Conservation (phyloP, 1,284 basidiomycete genomes). For the Ustilago cynodontis region DNA sequence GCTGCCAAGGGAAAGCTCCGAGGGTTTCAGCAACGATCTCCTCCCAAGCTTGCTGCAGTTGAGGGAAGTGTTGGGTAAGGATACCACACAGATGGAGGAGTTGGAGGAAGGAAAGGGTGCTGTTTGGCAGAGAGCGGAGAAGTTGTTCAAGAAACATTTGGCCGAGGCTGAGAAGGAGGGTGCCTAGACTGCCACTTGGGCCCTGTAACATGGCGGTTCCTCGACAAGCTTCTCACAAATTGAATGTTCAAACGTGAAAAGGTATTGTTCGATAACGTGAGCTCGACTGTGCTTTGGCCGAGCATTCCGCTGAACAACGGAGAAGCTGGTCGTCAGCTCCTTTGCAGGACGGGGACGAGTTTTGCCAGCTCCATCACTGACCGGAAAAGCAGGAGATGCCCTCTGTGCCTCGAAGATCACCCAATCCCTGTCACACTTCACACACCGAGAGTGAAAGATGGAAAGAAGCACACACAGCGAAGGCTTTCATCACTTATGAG, state of each 20-base stretch:
- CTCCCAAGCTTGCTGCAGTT: constrained; percentile 77
- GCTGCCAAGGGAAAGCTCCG: constrained; percentile 93
- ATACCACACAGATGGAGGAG: constrained; percentile 39
- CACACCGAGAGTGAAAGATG: too few species aligned
- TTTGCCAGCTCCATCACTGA: too few species aligned
- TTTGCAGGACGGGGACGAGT: too few species aligned
- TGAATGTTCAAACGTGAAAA: neutral
- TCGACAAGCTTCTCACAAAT: neutral
- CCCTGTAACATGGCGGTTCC: neutral
- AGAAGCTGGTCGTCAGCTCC: too few species aligned
- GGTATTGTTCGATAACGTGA: too few species aligned
- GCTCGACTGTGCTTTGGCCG: too few species aligned
- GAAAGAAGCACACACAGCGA: too few species aligned
- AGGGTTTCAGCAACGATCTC: constrained; percentile 92
- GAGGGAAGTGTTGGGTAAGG: constrained; percentile 57
- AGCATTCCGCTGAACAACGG: too few species aligned
- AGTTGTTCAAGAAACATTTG: constrained; percentile 84
- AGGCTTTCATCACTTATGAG: neutral
- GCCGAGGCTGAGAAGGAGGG: constrained; percentile 39
- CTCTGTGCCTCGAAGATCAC: too few species aligned
- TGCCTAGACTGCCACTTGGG: constrained; percentile 10
- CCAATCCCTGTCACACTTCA: too few species aligned
- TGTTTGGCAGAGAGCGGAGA: constrained; percentile 92
- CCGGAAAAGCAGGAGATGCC: too few species aligned
- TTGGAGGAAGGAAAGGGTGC: constrained; percentile 66